Percentiles rank a stretch among this genome's conserved stretches.
phyloP scores from a whole-genome alignment of 257 asterid genomes.

The Jasminum sambac region DNA sequence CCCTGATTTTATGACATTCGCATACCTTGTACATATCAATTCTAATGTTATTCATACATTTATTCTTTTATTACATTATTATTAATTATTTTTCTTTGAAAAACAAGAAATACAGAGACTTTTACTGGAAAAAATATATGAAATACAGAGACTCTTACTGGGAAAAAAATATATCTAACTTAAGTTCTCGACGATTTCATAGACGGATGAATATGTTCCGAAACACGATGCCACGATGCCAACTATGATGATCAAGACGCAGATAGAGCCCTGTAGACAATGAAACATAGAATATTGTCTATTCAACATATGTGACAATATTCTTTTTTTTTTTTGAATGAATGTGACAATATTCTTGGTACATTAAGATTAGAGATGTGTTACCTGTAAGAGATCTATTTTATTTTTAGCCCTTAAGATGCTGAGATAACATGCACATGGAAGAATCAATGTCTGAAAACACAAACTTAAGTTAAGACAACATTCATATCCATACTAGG shows the following conservation, averaged over 20 bases:
- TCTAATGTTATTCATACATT: not conserved
- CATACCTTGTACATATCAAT: not conserved
- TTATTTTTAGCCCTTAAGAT: slow-evolving; percentile 67
- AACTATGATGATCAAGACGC: slow-evolving; percentile 53
- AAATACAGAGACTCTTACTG: not conserved
- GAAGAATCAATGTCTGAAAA: slow-evolving; percentile 76
- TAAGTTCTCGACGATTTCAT: slow-evolving; percentile 57
- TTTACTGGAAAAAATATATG: not conserved
- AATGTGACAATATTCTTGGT: no score
- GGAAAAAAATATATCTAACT: slow-evolving; percentile 27
- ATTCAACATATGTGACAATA: no score
- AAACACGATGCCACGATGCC: slow-evolving; percentile 60
- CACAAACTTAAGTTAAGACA: not conserved
- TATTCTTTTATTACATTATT: not conserved
- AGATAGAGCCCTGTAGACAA: slow-evolving; percentile 48
- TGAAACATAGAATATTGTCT: not conserved
- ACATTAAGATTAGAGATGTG: not conserved
- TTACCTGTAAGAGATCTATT: slow-evolving; percentile 60
- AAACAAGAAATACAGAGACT: not conserved
- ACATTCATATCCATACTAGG: not conserved
- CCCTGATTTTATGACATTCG: slow-evolving; percentile 4
- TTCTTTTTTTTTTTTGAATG: no score
- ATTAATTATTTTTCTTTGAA: no score
- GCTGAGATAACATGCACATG: slow-evolving; percentile 88
- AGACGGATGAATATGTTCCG: slow-evolving; percentile 76